Conservation (phyloP, 2,329 filamentous ascomycete genomes). For the Colletotrichum musae region DNA sequence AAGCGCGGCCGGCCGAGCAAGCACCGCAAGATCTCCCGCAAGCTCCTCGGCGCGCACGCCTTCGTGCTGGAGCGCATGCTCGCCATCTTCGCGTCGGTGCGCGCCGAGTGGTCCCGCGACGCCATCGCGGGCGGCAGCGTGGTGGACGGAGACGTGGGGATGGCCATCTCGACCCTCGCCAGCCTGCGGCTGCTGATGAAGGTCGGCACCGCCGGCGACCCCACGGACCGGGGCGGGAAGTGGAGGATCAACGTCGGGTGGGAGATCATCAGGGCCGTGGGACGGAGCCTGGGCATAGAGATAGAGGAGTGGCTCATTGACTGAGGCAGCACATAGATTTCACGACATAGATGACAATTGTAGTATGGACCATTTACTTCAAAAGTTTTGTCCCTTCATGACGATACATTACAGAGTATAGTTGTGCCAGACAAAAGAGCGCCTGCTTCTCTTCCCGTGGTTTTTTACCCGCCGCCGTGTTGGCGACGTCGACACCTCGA, state of each 20-base stretch:
- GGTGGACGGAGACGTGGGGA: conserved; percentile 70
- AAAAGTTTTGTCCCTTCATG: not conserved
- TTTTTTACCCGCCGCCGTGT: not conserved
- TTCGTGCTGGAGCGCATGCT: conserved; percentile 85
- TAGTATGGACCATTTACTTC: not conserved
- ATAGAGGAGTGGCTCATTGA: conserved; percentile 83
- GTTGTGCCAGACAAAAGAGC: conserved; percentile 4
- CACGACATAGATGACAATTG: conserved; percentile 3
- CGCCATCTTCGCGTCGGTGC: conserved; percentile 80
- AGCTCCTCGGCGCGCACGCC: conserved; percentile 81
- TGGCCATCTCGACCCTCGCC: conserved; percentile 79
- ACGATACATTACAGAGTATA: not conserved
- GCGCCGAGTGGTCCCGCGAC: conserved; percentile 65
- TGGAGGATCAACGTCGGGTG: conserved; percentile 86
- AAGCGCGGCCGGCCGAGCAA: conserved; percentile 58
- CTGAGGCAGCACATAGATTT: conserved; percentile 50
- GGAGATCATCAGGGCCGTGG: conserved; percentile 81
- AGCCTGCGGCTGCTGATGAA: conserved; percentile 79
- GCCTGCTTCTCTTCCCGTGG: not conserved
- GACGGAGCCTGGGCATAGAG: conserved; percentile 82
- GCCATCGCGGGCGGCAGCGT: conserved; percentile 50
- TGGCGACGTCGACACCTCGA: not conserved
- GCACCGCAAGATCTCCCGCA: conserved; percentile 81
- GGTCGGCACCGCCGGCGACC: conserved; percentile 73
- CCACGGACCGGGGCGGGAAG: conserved; percentile 77